These are phyloP conservation scores for Syzygium aromaticum DNA, from an alignment of 345 rosid genomes.

Conservation along the genomic window DNA sequence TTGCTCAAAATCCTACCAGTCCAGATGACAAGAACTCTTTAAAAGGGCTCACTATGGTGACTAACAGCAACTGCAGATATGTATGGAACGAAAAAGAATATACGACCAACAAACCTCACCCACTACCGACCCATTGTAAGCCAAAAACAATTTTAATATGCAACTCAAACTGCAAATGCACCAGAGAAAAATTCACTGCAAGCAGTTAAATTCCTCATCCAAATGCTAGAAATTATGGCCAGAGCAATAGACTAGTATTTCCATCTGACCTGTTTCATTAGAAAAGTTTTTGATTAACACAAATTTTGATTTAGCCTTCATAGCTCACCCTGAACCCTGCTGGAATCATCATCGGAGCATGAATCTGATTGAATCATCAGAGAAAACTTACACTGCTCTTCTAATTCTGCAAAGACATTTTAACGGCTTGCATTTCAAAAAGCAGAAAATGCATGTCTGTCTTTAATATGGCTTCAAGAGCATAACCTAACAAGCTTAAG, in stretches of 20 bases:
- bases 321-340: neutral
- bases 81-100: neutral
- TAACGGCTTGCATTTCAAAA: neutral
- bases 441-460: neutral
- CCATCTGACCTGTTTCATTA: neutral
- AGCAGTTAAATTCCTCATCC: neutral
- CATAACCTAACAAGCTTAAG: neutral
- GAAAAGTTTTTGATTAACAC: neutral
- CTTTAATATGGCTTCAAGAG: neutral
- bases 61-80: neutral
- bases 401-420: neutral
- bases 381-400: neutral
- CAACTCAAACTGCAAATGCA: neutral
- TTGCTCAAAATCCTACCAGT: neutral
- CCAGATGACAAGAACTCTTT: neutral
- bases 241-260: neutral
- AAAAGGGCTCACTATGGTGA: neutral
- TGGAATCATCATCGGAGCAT: neutral
- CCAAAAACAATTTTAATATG: neutral
- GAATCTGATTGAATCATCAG: neutral
- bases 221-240: neutral
- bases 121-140: neutral
- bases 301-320: neutral
- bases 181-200: neutral
- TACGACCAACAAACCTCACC: neutral